Percentiles rank a stretch among this genome's conserved stretches.
Evolutionary conservation across 2,329 filamentous ascomycete species (phyloP).

Genomic region (Phyllosticta paracitricarpa): DNA sequence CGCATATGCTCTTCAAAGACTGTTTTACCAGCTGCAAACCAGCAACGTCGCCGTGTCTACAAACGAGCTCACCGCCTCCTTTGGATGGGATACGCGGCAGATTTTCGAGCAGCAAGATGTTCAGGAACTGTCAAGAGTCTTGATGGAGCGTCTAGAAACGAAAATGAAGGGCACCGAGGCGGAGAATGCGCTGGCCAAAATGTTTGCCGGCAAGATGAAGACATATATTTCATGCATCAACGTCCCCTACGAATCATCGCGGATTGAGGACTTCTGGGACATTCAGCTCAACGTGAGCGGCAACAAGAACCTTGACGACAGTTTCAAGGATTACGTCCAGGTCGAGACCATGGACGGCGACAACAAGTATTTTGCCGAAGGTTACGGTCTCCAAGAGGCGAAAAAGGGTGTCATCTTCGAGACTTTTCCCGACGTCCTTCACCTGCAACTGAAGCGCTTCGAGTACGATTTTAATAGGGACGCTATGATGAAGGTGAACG

Average conservation of each 20-base stretch:
- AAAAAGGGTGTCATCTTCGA: slow-evolving; percentile 98
- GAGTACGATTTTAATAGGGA: slow-evolving; percentile 95
- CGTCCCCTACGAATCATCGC: slow-evolving; percentile 91
- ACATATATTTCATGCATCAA: slow-evolving; percentile 99
- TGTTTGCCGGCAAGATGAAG: slow-evolving; percentile 97
- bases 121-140: slow-evolving; percentile 87
- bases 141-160: slow-evolving; percentile 95
- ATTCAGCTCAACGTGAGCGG: slow-evolving; percentile 94
- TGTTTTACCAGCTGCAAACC: slow-evolving; percentile 93
- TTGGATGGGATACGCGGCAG: slow-evolving; percentile 95
- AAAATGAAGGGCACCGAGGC: slow-evolving; percentile 96
- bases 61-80: slow-evolving; percentile 87
- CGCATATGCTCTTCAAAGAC: slow-evolving; percentile 82
- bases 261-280: slow-evolving; percentile 97
- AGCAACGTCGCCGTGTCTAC: slow-evolving; percentile 76
- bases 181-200: slow-evolving; percentile 75
- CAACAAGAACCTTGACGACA: slow-evolving; percentile 86
- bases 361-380: slow-evolving; percentile 93
- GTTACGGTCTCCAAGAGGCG: slow-evolving; percentile 87
- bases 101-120: slow-evolving; percentile 99
- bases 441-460: slow-evolving; percentile 93
- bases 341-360: slow-evolving; percentile 96
- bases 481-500: slow-evolving; percentile 98
- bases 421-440: slow-evolving; percentile 85
- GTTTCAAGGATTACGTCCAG: slow-evolving; percentile 91